Evolutionary conservation across 345 rosid species (phyloP), one percentile per base, ranked within the genome.

Genomic region (Gossypium longicalyx): DNA sequence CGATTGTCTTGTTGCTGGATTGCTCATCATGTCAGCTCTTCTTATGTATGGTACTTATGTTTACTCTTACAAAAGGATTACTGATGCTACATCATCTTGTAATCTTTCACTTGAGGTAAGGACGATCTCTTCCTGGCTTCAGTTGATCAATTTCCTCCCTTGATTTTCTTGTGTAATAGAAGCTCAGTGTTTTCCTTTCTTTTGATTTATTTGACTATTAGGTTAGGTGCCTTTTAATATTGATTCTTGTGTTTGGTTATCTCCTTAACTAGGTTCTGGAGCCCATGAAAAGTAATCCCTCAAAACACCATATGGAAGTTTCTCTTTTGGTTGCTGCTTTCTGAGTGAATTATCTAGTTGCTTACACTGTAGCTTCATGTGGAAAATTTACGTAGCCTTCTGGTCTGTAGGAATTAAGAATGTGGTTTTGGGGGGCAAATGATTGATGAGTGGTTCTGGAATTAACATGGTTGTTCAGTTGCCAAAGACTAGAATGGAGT

Each of bases 1-100:
- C 45, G 98, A 95, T 59, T 90, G 89, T 82, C 97, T 95, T 61
- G 94, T 87, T 71, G 86, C 93, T 9, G 91, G 97, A 65, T 80
- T 95, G 80, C 67, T 89, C 73, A 64, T 76, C 77, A 91, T 91
- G 97, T 76, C 82, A 12, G 78, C 73, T 51, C 85, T 85, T 29
- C 86, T 95, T 74, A 66, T 73, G 2, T 90, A 84, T 69, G 94
- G 97, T 29, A 86, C 87, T 23, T 91, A 90, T 80, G 79, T 82
- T 16, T 87, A 78, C 79, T 87, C 98, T 6, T 89, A 87, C 62
- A 81, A 68, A 71, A 88, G 89, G 83, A 87, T 95, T 65, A 67
- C 76, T 27, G 97, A 95, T 58, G 93, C 92, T 77, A 88, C 97
- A 4, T 80, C 87, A 72, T 72, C 87, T 17, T 95, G 99, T 70